Evolutionary conservation across 2,329 filamentous ascomycete species (phyloP).

Genomic region (Podosphaera fusca): DNA sequence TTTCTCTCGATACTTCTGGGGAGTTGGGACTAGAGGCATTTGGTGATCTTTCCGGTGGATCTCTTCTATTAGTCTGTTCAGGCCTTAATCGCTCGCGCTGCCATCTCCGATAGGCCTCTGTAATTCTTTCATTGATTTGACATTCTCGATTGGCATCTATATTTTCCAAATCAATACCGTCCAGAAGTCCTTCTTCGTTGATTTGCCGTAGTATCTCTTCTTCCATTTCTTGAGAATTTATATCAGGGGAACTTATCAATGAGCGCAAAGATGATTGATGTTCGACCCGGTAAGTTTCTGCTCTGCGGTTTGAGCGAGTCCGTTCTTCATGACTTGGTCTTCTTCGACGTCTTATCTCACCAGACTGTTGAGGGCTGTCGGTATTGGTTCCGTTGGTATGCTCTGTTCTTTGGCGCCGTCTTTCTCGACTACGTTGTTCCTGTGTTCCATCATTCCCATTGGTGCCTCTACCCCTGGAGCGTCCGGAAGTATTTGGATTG

Average conservation of each 20-base stretch:
- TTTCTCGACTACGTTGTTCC: slow-evolving; percentile 13
- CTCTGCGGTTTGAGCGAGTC: slow-evolving; percentile 8
- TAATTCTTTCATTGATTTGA: slow-evolving; percentile 73
- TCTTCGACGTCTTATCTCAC: slow-evolving; percentile 7
- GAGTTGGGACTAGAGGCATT: slow-evolving; percentile 11
- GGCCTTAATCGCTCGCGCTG: slow-evolving; percentile 38
- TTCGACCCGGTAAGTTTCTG: slow-evolving; percentile 37
- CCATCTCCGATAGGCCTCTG: slow-evolving; percentile 61
- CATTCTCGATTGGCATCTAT: slow-evolving; percentile 69
- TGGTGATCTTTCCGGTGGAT: slow-evolving; percentile 10
- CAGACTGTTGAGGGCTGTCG: slow-evolving; percentile 5
- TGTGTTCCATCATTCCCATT: slow-evolving; percentile 11
- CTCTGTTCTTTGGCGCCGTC: slow-evolving; percentile 15
- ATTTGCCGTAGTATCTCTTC: slow-evolving; percentile 78
- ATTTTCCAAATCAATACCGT: slow-evolving; percentile 74
- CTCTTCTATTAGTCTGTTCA: slow-evolving; percentile 22
- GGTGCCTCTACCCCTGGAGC: slow-evolving; percentile 16
- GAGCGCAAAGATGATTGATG: slow-evolving; percentile 79
- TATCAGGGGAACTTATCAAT: slow-evolving; percentile 56
- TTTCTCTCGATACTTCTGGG: slow-evolving; percentile 12
- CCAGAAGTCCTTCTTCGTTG: slow-evolving; percentile 62
- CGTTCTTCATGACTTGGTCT: slow-evolving; percentile 8
- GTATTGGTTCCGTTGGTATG: slow-evolving; percentile 8
- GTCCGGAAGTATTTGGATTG: slow-evolving; percentile 5
- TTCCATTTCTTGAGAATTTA: slow-evolving; percentile 58